These are phyloP conservation scores for Combretum micranthum DNA, from an alignment of 345 rosid genomes.

Conservation along the genomic window DNA sequence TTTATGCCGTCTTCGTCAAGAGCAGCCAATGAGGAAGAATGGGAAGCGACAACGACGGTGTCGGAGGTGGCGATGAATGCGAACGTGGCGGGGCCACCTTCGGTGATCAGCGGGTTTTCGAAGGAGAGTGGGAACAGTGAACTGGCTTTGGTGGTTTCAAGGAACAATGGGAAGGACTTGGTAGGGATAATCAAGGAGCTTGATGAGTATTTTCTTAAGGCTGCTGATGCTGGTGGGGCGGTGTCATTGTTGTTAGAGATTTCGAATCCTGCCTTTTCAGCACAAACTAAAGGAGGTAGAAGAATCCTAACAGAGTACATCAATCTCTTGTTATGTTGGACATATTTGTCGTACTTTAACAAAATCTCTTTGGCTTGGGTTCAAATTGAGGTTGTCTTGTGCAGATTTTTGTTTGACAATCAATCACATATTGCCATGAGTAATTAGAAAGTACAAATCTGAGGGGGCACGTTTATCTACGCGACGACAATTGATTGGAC, in stretches of 20 bases:
- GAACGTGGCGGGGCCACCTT: slow-evolving; percentile 35
- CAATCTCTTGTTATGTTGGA: too few relatives aligned
- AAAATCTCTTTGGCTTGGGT: too few relatives aligned
- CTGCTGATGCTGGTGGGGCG: slow-evolving; percentile 66
- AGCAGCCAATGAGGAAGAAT: slow-evolving; percentile 60
- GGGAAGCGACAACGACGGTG: slow-evolving; percentile 51
- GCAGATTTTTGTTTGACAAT: too few relatives aligned
- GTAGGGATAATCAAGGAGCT: slow-evolving; percentile 83
- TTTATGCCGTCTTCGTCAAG: slow-evolving; percentile 48
- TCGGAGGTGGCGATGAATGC: slow-evolving; percentile 33
- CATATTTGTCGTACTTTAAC: too few relatives aligned
- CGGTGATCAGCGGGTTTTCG: slow-evolving; percentile 57
- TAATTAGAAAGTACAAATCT: too few relatives aligned
- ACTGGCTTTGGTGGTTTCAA: slow-evolving; percentile 76
- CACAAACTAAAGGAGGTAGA: slow-evolving; percentile 53
- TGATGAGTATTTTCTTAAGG: slow-evolving; percentile 80
- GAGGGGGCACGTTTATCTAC: too few relatives aligned
- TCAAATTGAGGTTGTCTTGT: too few relatives aligned
- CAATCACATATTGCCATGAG: too few relatives aligned
- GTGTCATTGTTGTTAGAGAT: slow-evolving; percentile 67
- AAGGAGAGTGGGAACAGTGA: slow-evolving; percentile 65
- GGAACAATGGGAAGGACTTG: slow-evolving; percentile 67
- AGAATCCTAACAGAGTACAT: too few relatives aligned
- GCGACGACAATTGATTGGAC: too few relatives aligned
- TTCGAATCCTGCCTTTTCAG: slow-evolving; percentile 36